Conservation (phyloP, 768 basidiomycete species). For the Sutorius australiensis region DNA sequence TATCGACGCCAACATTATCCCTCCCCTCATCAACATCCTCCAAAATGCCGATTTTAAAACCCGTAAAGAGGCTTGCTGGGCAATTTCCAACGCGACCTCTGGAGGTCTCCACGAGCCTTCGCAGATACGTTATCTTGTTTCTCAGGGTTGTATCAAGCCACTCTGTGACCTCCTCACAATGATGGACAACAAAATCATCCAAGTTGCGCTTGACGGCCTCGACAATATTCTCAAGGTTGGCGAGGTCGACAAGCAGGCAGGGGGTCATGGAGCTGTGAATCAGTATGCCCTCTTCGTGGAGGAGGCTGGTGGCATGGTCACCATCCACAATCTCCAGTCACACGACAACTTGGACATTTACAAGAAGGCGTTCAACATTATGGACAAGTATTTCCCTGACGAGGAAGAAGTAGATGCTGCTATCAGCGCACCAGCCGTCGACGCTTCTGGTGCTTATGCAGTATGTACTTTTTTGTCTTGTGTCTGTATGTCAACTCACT, state of each 20-base stretch:
- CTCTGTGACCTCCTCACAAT: conserved; percentile 93
- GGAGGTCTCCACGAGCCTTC: conserved; percentile 94
- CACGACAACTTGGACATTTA: conserved; percentile 99
- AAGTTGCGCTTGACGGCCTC: conserved; percentile 95
- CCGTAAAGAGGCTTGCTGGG: conserved; percentile 99
- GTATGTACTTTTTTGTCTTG: conserved; percentile 34
- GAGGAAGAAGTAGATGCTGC: conserved; percentile 91
- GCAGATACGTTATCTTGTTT: conserved; percentile 96
- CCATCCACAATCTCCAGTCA: conserved; percentile 98
- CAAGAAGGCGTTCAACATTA: conserved; percentile 99
- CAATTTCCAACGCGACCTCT: conserved; percentile 97
- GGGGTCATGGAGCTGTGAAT: conserved; percentile 80
- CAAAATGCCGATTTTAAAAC: conserved; percentile 99
- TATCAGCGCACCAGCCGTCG: conserved; percentile 71
- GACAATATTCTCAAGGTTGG: conserved; percentile 99
- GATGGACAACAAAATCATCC: conserved; percentile 99
- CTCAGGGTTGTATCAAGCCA: conserved; percentile 98
- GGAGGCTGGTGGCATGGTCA: conserved; percentile 98
- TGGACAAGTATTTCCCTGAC: conserved; percentile 98
- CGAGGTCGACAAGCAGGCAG: conserved; percentile 85
- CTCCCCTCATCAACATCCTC: conserved; percentile 97
- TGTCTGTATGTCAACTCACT: conserved; percentile 4
- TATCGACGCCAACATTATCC: conserved; percentile 97
- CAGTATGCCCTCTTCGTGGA: conserved; percentile 94
- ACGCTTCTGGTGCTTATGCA: conserved; percentile 69